Evolutionary conservation across 495 filamentous ascomycete genomes (phyloP), one percentile per base, ranked within the genome.

Genomic region (Xanthoparmelia taractica): DNA sequence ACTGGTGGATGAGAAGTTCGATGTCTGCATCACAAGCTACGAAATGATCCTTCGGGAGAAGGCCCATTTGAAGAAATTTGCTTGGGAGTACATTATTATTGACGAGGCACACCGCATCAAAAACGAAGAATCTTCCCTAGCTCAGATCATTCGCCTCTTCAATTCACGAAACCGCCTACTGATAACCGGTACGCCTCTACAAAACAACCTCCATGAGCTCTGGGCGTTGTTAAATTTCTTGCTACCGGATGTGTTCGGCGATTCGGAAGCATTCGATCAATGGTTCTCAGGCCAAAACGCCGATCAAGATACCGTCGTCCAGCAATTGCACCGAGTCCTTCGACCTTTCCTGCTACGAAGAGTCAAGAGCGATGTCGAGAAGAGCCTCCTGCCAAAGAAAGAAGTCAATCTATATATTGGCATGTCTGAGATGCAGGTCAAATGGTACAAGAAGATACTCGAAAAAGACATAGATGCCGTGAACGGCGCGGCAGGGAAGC

Each of bases 31-130:
- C 66, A 96, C 91, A n/a, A 93, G 89, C 71, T 96, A 96, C 73
- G 91, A 96, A 72, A 95, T 96, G 90, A 88, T 99, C 63, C 81
- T 99, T 4, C 85, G 94, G 48, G 95, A 99, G 71, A 97, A 99
- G 76, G 80, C 90, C 0, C 91, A 96, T 69, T 76, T 99, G 54
- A 95, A 95, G 77, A 97, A 97, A 73, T 95, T 97, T 71, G 91
- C 95, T 0, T 99, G 95, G 95, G 94, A 99, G 73, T 99, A 99
- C 73, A 97, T 99, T 74, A 96, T 99, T 73, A 96, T 99, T 60
- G 95, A 99, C 70, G 95, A 99, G 68, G 95, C 95, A 7, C 95
- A 99, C 73, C 91, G 95, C 27, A 97, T 99, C 79, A 99, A 99
- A 77, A 99, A 99, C 74, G 95, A 99, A 73, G 91, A 96, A 73